Conservation (phyloP, 805 yeast genomes). For the Suhomyces pyralidae region DNA sequence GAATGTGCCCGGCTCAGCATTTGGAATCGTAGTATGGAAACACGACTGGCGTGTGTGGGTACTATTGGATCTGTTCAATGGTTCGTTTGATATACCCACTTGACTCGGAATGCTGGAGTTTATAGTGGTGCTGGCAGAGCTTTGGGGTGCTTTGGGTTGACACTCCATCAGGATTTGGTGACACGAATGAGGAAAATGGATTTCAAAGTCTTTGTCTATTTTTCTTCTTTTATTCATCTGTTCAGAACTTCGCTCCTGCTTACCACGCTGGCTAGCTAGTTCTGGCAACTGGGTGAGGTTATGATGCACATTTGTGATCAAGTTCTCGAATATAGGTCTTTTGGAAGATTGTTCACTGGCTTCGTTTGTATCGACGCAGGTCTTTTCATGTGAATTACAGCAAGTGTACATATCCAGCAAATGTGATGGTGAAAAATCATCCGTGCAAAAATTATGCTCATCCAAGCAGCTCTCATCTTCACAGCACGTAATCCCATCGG, state of each 20-base stretch:
- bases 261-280: neutral
- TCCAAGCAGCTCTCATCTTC: constrained; percentile 4
- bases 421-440: neutral
- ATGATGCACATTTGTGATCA: constrained; percentile 35
- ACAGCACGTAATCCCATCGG: constrained; percentile 1
- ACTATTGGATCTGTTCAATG: neutral
- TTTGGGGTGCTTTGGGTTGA: neutral
- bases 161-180: constrained; percentile 16
- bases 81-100: neutral
- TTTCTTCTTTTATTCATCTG: neutral
- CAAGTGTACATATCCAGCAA: neutral
- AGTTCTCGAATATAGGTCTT: constrained; percentile 35
- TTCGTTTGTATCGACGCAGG: neutral
- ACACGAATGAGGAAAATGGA: constrained; percentile 42
- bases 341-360: constrained; percentile 24
- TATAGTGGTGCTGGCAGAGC: neutral
- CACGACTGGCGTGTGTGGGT: constrained; percentile 39
- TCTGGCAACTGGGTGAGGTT: constrained; percentile 18
- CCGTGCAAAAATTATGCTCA: neutral
- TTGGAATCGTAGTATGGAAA: constrained; percentile 44
- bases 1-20: constrained; percentile 7
- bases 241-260: too few species aligned
- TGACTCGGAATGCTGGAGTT: neutral
- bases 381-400: neutral
- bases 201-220: constrained; percentile 19